These are phyloP conservation scores for Entophlyctis luteolus DNA, from an alignment of 192 early-diverging fungal genomes.

Conservation along the genomic window DNA sequence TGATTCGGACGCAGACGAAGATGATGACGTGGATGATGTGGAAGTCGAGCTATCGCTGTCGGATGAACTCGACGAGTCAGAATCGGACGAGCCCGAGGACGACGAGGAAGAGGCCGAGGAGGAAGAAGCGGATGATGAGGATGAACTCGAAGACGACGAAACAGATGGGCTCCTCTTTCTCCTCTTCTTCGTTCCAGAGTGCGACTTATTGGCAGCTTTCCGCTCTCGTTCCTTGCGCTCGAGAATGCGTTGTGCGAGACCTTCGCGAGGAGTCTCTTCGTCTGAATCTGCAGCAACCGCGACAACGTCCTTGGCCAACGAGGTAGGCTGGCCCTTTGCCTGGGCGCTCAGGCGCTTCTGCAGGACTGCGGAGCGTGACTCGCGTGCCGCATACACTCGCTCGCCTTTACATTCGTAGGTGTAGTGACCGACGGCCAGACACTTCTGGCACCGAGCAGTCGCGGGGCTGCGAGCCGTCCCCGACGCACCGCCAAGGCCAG, in stretches of 20 bases:
- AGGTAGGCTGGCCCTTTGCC: not conserved
- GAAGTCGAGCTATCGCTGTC: not conserved
- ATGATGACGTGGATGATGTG: not conserved
- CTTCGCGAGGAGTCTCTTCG: not conserved
- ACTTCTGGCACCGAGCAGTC: constrained; percentile 13
- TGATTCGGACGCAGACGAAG: not conserved
- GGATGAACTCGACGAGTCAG: not conserved
- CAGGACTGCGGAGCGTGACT: constrained; percentile 1
- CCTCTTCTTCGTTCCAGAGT: not conserved
- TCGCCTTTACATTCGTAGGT: constrained; percentile 15
- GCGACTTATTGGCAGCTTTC: not conserved
- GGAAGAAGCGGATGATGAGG: not conserved
- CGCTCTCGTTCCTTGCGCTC: constrained; percentile 3
- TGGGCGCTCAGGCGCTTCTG: not conserved
- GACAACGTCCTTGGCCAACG: not conserved
- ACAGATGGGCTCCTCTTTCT: not conserved
- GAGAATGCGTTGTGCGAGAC: constrained; percentile 11
- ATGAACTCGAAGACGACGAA: not conserved
- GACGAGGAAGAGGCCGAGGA: not conserved
- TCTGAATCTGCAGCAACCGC: not conserved
- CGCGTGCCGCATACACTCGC: not conserved
- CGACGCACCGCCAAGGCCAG: not conserved
- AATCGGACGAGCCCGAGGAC: not conserved
- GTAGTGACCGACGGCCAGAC: constrained; percentile 10
- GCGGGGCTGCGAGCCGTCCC: not conserved